Base-by-base conservation (phyloP, 73 alveolate genomes). In the Diophrys sp. region DNA sequence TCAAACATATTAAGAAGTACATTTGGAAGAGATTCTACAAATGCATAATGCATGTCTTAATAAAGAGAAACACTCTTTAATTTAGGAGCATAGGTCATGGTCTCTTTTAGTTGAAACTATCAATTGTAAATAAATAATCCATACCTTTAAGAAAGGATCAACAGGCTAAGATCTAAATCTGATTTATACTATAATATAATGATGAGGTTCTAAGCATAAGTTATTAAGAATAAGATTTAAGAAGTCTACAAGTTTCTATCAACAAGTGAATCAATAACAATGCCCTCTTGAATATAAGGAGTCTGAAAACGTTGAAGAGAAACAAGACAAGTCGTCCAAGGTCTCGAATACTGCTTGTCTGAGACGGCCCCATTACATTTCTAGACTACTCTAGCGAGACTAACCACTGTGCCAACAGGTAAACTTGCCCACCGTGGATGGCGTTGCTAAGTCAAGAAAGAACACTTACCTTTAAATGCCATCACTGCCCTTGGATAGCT, bases 91-190 rank as follows among this genome's bases (percentile, higher is more conserved):
- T 85, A 29, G 67, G 44, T 94, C 18, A 83, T 70, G 29, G 96
- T 79, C 87, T 93, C 78, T 96, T 90, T 81, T 98, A 96, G 80
- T 81, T 96, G 77, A 96, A 96, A 88, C 98, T 98, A 1, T 92
- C 97, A 69, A 30, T 88, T 33, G 85, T 79, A 80, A 93, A 92
- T 80, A 75, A 82, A 91, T 85, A 62, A 93, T 86, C 5, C 56
- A 89, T 75, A 75, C 89, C 56, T 82, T 71, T 30, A 89, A 91
- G 71, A 76, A 81, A 73, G 79, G 91, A 30, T 73, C 87, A 84
- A 89, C 95, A 73, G 74, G 87, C 77, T 90, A 95, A 77, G 97
- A 92, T 72, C 66, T 89, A 33, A 96, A 92, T 82, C 87, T 84
- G 72, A 70, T 79, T 24, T 71, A 80, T 31, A 74, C 82, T 8